Base-by-base conservation (phyloP, 441 rosid genomes). In the Euphorbia celastroides region DNA sequence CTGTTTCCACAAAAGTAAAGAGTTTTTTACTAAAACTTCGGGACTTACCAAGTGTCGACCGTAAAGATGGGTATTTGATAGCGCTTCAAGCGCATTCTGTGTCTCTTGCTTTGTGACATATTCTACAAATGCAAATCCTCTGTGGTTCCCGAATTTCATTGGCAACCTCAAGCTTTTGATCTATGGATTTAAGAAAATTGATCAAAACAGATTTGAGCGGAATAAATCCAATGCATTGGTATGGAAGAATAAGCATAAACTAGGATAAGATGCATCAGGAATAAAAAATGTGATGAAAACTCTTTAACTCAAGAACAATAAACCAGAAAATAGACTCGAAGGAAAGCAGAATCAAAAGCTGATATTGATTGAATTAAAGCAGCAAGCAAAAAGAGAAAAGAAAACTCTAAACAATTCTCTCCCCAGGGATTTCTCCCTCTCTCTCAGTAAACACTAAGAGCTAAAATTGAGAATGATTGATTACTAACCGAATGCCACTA, bases 51-150 rank as follows among this genome's bases (percentile, higher is more conserved):
- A 73, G 78, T 88, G 97, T 61, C 99, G 92, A 57, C 96, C 99
- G 20, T 91, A 93, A 16, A 91, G 76, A 81, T 93, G 99, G 65
- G 96, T 91, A 79, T 73, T 85, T 32, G 92, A 74, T 65, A 91
- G 90, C 32, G 92, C 80, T 52, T 86, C 70, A 59, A 82, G 74
- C 23, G 99, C 99, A 71, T 86, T 93, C 63, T 76, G 83, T 3
- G 97, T 90, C 77, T 93, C 99, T 80, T 89, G 96, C 80, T 93
- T 93, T 16, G 96, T 87, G 58, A 93, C 77, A 44, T 72, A 91
- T 79, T 91, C 97, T 62, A 93, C 88, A 51, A 91, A 91, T 2
- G 88, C 97, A 78, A 77, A 93, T 27, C 99, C 99, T 67, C 95
- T 81, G 63, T 77, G 79, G 74, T 76, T 81, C 77, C 89, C 92